A percentile compares a stretch with the other conserved stretches of the same genome.
These are phyloP conservation scores for Pseudozyma pruni DNA, from an alignment of 1,284 basidiomycete genomes.

Conservation along the genomic window DNA sequence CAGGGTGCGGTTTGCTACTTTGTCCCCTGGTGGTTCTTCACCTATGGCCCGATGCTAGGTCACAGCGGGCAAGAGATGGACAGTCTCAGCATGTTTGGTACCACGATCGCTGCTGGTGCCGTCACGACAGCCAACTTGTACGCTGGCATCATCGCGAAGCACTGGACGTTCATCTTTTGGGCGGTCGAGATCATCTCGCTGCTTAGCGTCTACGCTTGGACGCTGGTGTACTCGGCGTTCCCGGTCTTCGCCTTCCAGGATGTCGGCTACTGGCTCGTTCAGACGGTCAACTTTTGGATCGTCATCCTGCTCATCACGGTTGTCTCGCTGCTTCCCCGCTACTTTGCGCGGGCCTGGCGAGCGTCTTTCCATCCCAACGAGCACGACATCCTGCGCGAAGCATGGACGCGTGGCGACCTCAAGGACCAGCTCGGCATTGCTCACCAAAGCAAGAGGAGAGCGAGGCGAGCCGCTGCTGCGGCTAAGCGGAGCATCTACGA, in stretches of 20 bases:
- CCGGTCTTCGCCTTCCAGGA: slow-evolving; percentile 44
- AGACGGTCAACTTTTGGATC: slow-evolving; percentile 60
- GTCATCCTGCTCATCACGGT: slow-evolving; percentile 54
- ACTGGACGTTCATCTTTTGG: slow-evolving; percentile 59
- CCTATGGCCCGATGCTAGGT: slow-evolving; percentile 68
- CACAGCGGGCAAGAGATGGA: slow-evolving; percentile 68
- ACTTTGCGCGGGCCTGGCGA: slow-evolving; percentile 52
- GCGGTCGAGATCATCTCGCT: slow-evolving; percentile 55
- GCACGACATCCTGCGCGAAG: slow-evolving; percentile 59
- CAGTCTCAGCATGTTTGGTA: slow-evolving; percentile 85
- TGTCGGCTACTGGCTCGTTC: slow-evolving; percentile 52
- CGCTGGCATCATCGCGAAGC: slow-evolving; percentile 52
- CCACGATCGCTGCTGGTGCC: slow-evolving; percentile 85
- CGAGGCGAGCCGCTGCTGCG: slow-evolving; percentile 15
- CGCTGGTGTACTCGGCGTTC: slow-evolving; percentile 57
- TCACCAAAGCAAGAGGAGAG: slow-evolving; percentile 35
- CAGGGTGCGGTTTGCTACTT: slow-evolving; percentile 91
- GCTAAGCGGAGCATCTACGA: slow-evolving; percentile 3
- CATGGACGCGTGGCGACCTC: slow-evolving; percentile 58
- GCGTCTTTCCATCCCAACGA: slow-evolving; percentile 57
- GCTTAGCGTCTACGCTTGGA: slow-evolving; percentile 58
- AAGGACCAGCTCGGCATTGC: slow-evolving; percentile 56
- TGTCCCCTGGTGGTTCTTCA: slow-evolving; percentile 84
- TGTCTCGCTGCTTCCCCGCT: slow-evolving; percentile 58
- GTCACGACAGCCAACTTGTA: slow-evolving; percentile 82